These are phyloP conservation scores for Daldinia loculata DNA, from an alignment of 495 filamentous ascomycete genomes.

Conservation along the genomic window DNA sequence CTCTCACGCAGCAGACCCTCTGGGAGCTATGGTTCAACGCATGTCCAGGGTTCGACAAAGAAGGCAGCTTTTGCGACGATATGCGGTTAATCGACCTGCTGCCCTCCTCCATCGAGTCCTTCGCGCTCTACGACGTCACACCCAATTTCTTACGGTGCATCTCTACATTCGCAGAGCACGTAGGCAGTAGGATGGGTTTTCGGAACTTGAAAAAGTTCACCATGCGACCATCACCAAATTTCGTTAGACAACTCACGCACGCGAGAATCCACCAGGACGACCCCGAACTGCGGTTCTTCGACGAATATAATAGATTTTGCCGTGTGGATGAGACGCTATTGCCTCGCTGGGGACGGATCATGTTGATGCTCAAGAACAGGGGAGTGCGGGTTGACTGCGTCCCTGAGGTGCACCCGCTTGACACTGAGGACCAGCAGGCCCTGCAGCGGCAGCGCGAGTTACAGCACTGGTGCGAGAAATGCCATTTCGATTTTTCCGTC, in stretches of 20 bases:
- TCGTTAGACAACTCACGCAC: not conserved
- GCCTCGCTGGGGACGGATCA: not conserved
- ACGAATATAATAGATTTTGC: not conserved
- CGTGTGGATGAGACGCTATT: not conserved
- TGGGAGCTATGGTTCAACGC: not conserved
- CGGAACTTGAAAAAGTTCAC: constrained; percentile 1
- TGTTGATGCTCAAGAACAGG: not conserved
- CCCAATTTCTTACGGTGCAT: constrained; percentile 4
- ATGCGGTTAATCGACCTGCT: not conserved
- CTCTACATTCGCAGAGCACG: not conserved
- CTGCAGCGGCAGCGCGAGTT: constrained; percentile 4
- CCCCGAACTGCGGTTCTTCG: not conserved
- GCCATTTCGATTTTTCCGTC: not conserved
- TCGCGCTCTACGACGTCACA: constrained; percentile 20
- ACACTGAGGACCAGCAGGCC: not conserved
- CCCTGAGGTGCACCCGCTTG: not conserved
- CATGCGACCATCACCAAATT: constrained; percentile 3
- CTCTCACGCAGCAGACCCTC: constrained; percentile 20
- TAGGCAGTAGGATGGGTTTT: not conserved
- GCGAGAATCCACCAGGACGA: not conserved
- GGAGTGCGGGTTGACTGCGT: not conserved
- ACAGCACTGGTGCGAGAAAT: constrained; percentile 20
- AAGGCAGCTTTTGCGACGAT: not conserved
- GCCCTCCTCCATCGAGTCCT: not conserved
- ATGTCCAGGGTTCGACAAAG: not conserved